A percentile compares a stretch with the other conserved stretches of the same genome.
phyloP scores from a whole-genome alignment of 306 rosid species.

The Sphenostylis stenocarpa region DNA sequence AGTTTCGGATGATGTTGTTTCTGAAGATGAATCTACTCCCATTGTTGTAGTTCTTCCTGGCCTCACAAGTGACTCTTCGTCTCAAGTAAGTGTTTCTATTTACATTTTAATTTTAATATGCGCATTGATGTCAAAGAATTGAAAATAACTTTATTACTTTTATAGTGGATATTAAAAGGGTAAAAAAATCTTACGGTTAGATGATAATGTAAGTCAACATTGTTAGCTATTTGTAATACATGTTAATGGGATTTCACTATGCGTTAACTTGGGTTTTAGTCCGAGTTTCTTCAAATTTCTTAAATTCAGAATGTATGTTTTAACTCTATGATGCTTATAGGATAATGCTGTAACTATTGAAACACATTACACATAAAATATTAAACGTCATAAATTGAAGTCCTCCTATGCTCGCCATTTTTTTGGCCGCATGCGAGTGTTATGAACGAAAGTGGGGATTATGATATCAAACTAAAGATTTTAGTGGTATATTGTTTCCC shows the following conservation, averaged over 20 bases:
- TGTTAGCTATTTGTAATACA: neutral
- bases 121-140: neutral
- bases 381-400: neutral
- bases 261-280: neutral
- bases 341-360: neutral
- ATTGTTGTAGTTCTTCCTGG: slow-evolving; percentile 77
- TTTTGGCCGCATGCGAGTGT: neutral
- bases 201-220: neutral
- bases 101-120: neutral
- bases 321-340: neutral
- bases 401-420: neutral
- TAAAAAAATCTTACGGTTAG: neutral
- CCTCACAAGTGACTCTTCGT: slow-evolving; percentile 77
- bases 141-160: neutral
- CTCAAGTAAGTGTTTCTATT: slow-evolving; percentile 57
- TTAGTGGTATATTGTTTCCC: neutral
- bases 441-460: neutral
- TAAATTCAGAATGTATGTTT: too few species aligned
- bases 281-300: neutral
- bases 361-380: neutral
- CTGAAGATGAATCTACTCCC: slow-evolving; percentile 57
- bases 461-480: neutral
- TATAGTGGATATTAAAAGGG: neutral
- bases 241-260: neutral
- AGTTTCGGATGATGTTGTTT: slow-evolving; percentile 44